Percentiles rank a stretch among this genome's conserved stretches.
phyloP scores from a whole-genome alignment of 2,329 filamentous ascomycete species.

The Colletotrichum phormii region DNA sequence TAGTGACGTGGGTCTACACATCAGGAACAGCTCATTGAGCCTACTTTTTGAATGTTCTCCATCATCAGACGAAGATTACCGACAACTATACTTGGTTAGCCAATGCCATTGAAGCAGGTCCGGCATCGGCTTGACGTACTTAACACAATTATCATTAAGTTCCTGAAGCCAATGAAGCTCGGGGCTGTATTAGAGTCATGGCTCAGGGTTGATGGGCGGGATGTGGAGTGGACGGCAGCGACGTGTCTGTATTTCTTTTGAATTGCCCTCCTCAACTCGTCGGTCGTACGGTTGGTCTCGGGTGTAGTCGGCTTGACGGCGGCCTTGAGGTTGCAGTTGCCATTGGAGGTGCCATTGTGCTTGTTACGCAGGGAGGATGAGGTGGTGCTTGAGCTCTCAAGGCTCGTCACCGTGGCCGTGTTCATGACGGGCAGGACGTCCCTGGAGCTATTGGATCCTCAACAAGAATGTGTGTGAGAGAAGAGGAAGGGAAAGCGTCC shows the following conservation, averaged over 20 bases:
- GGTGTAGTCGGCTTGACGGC: constrained; percentile 34
- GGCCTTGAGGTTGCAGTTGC: constrained; percentile 36
- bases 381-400: constrained; percentile 30
- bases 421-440: constrained; percentile 47
- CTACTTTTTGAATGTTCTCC: constrained; percentile 94
- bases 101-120: constrained; percentile 7
- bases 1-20: constrained; percentile 30
- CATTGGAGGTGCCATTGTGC: constrained; percentile 37
- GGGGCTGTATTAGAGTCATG: constrained; percentile 80
- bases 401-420: constrained; percentile 51
- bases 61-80: constrained; percentile 95
- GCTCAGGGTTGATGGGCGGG: constrained; percentile 83
- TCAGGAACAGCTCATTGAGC: neutral
- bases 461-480: neutral
- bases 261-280: constrained; percentile 49
- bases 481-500: neutral
- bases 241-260: constrained; percentile 89
- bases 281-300: constrained; percentile 36
- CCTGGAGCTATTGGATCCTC: constrained; percentile 12
- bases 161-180: constrained; percentile 93
- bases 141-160: constrained; percentile 94
- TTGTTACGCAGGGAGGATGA: constrained; percentile 26
- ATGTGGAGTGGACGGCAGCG: constrained; percentile 81
- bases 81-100: constrained; percentile 69
- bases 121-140: constrained; percentile 61